A percentile compares a stretch with the other conserved stretches of the same genome.
phyloP scores from a whole-genome alignment of 805 yeast genomes.

The Saturnispora saitoi region DNA sequence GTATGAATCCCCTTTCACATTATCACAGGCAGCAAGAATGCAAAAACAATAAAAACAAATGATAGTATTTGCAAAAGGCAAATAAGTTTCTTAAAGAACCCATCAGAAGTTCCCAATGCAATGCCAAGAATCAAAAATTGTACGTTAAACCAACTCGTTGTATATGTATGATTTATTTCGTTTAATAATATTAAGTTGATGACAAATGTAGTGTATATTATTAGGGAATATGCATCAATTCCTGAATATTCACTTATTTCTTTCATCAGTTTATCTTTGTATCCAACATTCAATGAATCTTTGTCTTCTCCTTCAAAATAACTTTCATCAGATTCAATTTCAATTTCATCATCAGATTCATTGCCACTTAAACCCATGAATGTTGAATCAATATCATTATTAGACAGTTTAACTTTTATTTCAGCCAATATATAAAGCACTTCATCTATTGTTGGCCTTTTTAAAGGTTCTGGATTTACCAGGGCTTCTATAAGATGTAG shows the following conservation, averaged over 20 bases:
- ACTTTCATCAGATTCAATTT: neutral
- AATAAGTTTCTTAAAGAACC: neutral
- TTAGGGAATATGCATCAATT: neutral
- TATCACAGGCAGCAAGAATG: neutral
- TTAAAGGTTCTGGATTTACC: constrained; percentile 21
- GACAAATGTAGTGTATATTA: neutral
- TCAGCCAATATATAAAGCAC: neutral
- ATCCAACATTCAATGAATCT: constrained; percentile 1
- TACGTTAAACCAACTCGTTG: neutral
- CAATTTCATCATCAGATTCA: neutral
- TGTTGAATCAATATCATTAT: neutral
- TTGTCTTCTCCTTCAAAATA: neutral
- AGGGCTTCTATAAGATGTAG: constrained; percentile 22
- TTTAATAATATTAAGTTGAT: constrained; percentile 1
- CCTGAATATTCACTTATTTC: neutral
- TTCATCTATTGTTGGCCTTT: constrained; percentile 31
- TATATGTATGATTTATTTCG: neutral
- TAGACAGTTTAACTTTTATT: neutral
- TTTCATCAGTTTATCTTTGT: constrained; percentile 3
- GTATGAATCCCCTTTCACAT: neutral
- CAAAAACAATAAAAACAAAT: neutral
- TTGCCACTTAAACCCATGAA: neutral
- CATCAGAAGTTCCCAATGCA: constrained; percentile 2
- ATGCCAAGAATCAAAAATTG: constrained; percentile 10
- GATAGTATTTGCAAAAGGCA: constrained; percentile 1